A percentile compares a stretch with the other conserved stretches of the same genome.
Evolutionary conservation across 257 asterid species (phyloP).

Genomic region (Henckelia pumila): DNA sequence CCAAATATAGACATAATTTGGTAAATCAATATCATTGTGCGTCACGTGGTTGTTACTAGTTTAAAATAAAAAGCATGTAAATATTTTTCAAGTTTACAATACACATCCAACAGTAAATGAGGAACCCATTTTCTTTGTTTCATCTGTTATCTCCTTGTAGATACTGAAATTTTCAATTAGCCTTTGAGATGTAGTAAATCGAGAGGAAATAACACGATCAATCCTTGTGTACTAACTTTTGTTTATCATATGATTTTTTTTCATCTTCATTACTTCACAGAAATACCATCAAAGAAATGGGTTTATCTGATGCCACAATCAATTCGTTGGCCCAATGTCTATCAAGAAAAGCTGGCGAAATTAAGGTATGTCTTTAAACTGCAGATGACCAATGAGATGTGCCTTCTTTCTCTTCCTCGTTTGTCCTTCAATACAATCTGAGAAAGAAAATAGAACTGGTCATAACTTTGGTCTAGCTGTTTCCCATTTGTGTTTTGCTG

Average conservation of each 20-base stretch:
- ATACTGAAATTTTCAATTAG: neutral
- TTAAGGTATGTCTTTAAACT: slow-evolving; percentile 58
- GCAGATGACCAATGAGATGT: slow-evolving; percentile 16
- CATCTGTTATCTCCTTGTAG: neutral
- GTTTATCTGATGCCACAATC: slow-evolving; percentile 58
- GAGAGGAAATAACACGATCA: neutral
- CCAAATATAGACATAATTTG: too few species aligned
- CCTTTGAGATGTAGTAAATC: neutral
- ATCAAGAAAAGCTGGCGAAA: slow-evolving; percentile 64
- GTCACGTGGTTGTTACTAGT: too few species aligned
- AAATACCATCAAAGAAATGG: slow-evolving; percentile 50
- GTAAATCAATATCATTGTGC: too few species aligned
- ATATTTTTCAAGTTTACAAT: neutral
- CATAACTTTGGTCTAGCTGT: slow-evolving; percentile 68
- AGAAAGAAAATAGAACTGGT: slow-evolving; percentile 43
- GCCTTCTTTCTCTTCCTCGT: slow-evolving; percentile 4
- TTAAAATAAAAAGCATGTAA: neutral
- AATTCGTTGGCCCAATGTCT: slow-evolving; percentile 65
- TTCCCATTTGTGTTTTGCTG: slow-evolving; percentile 55
- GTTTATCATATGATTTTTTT: neutral
- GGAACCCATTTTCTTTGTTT: neutral
- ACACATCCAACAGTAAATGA: neutral
- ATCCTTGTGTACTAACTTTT: neutral
- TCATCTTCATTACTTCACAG: slow-evolving; percentile 37
- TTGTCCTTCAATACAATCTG: slow-evolving; percentile 21